Conservation (phyloP, 176 grass and related monocot genomes). For the Bonia amplexicaulis region DNA sequence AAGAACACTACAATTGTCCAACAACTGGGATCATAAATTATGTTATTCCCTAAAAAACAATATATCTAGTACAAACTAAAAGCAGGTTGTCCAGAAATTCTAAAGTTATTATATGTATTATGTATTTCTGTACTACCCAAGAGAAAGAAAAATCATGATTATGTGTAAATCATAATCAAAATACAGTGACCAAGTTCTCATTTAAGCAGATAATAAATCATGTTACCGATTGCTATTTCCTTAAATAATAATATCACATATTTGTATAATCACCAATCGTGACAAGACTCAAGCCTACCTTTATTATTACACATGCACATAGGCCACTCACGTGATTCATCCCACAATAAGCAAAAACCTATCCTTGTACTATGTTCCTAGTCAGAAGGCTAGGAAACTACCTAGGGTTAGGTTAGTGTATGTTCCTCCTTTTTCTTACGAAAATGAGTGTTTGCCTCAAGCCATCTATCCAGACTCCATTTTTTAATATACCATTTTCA, state of each 20-base stretch:
- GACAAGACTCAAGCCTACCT: neutral
- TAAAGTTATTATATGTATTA: neutral
- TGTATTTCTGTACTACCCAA: neutral
- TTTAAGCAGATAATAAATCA: neutral
- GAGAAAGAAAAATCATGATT: neutral
- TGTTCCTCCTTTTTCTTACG: slow-evolving; percentile 9
- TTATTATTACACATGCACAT: neutral
- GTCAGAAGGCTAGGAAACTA: slow-evolving; percentile 15
- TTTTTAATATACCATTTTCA: slow-evolving; percentile 1
- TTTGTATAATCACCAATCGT: neutral
- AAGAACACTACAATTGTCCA: neutral
- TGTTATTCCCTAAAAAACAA: neutral
- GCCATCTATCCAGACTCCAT: neutral
- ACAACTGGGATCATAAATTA: neutral
- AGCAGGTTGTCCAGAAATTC: neutral
- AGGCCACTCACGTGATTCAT: neutral
- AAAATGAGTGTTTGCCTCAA: neutral
- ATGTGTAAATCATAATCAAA: neutral
- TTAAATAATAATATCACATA: neutral
- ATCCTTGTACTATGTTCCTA: neutral
- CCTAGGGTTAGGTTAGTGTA: neutral
- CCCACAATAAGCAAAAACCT: slow-evolving; percentile 11
- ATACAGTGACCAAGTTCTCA: neutral
- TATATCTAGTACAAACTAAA: neutral
- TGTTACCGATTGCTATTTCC: neutral